phyloP scores from a whole-genome alignment of 148 eudicot genomes.

The Limonium bicolor region DNA sequence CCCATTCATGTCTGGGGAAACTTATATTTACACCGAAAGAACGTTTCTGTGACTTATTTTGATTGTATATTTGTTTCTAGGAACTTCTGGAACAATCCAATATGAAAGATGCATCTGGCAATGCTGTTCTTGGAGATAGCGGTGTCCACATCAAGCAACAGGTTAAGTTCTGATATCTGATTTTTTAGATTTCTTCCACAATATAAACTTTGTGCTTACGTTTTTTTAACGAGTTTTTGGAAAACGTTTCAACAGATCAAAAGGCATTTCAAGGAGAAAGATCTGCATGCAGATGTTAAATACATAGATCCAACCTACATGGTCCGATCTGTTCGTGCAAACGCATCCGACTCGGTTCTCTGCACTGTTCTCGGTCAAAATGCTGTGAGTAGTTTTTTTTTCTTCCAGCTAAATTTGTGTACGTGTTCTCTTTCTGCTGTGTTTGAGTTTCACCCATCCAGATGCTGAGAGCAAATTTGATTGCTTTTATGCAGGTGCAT shows the following conservation, averaged over 20 bases:
- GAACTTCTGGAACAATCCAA: slow-evolving; percentile 28
- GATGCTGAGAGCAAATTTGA: too few relatives aligned
- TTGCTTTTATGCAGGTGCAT: slow-evolving; percentile 24
- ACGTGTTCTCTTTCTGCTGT: too few relatives aligned
- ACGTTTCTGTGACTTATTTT: too few relatives aligned
- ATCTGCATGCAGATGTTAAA: slow-evolving; percentile 29
- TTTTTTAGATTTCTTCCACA: background rate
- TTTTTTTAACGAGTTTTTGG: background rate
- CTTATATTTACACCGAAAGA: too few relatives aligned
- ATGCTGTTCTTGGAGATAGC: slow-evolving; percentile 32
- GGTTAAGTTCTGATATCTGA: slow-evolving; percentile 7
- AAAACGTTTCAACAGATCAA: slow-evolving; percentile 18
- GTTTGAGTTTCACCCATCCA: too few relatives aligned
- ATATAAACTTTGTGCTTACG: background rate
- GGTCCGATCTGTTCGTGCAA: slow-evolving; percentile 36
- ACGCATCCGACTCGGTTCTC: slow-evolving; percentile 33
- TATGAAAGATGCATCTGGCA: slow-evolving; percentile 33
- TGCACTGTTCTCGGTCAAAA: slow-evolving; percentile 47
- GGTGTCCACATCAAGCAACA: slow-evolving; percentile 27
- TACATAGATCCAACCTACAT: slow-evolving; percentile 44
- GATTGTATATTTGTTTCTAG: slow-evolving; percentile 7
- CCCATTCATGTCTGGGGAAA: too few relatives aligned
- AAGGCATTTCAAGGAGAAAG: slow-evolving; percentile 21
- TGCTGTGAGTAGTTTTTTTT: slow-evolving; percentile 30
- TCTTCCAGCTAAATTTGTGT: too few relatives aligned